A percentile compares a stretch with the other conserved stretches of the same genome.
Evolutionary conservation across 495 filamentous ascomycete species (phyloP).

Genomic region (Neurospora discreta): DNA sequence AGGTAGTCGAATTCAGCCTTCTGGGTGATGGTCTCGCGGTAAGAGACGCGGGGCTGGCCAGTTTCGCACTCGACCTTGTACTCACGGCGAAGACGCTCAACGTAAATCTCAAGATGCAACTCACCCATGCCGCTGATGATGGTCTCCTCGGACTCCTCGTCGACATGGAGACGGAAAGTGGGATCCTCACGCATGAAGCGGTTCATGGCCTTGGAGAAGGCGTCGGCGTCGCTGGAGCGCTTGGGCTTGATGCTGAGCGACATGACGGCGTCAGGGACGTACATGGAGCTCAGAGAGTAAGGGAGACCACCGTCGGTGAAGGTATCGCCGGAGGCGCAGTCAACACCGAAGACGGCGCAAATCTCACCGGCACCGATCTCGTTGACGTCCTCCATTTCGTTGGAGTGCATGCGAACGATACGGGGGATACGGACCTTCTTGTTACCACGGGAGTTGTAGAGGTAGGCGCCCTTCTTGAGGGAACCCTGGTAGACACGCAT

Average conservation of each 20-base stretch:
- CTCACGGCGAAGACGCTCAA: conserved; percentile 95
- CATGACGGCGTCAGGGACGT: conserved; percentile 96
- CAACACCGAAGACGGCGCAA: conserved; percentile 95
- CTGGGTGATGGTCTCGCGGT: conserved; percentile 83
- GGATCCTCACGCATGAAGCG: conserved; percentile 98
- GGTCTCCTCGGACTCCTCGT: conserved; percentile 82
- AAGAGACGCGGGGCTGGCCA: conserved; percentile 95
- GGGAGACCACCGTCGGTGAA: conserved; percentile 93
- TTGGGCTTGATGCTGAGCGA: conserved; percentile 96
- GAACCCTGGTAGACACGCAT: conserved; percentile 96
- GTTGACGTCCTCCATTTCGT: conserved; percentile 94
- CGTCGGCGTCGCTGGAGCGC: conserved; percentile 78
- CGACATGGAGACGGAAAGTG: conserved; percentile 90
- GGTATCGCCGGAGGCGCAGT: conserved; percentile 95
- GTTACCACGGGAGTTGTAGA: conserved; percentile 86
- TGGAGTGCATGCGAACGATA: conserved; percentile 99
- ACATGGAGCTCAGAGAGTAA: conserved; percentile 98
- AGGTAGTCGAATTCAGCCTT: conserved; percentile 79
- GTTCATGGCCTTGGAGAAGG: conserved; percentile 98
- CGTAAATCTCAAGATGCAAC: conserved; percentile 92
- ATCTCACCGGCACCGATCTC: conserved; percentile 96
- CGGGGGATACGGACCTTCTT: conserved; percentile 96
- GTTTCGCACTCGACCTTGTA: conserved; percentile 92
- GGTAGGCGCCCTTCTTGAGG: conserved; percentile 73
- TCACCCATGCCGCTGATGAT: conserved; percentile 99